phyloP scores from a whole-genome alignment of 1,284 basidiomycete genomes.

The Paramarasmius palmivorus region DNA sequence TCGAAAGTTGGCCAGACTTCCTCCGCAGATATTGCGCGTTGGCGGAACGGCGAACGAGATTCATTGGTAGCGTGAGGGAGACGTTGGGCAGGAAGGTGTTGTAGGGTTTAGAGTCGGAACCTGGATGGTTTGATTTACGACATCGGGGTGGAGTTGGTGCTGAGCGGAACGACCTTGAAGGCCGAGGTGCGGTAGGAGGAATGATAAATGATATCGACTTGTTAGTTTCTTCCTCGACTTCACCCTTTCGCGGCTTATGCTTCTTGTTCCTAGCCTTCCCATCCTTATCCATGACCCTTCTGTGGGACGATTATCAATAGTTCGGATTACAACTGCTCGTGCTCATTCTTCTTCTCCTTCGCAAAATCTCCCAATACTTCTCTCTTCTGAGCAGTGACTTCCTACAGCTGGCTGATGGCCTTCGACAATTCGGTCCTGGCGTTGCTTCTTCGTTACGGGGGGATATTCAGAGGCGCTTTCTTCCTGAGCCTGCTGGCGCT shows the following conservation, averaged over 20 bases:
- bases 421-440: too few relatives aligned
- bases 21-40: conserved; percentile 46
- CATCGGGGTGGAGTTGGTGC: conserved; percentile 53
- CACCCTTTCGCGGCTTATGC: conserved; percentile 37
- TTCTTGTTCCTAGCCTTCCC: too few relatives aligned
- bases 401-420: neutral
- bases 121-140: conserved; percentile 60
- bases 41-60: conserved; percentile 54
- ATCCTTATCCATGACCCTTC: too few relatives aligned
- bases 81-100: conserved; percentile 62
- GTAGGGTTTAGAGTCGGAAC: conserved; percentile 61
- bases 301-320: conserved; percentile 6
- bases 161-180: conserved; percentile 49
- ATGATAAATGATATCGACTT: conserved; percentile 54
- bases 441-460: neutral
- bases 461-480: conserved; percentile 41
- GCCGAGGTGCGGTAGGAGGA: conserved; percentile 29
- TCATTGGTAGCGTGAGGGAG: conserved; percentile 60
- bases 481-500: conserved; percentile 48
- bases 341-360: conserved; percentile 6
- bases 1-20: conserved; percentile 47
- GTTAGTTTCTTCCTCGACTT: conserved; percentile 47
- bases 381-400: neutral
- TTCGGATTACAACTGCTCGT: conserved; percentile 1
- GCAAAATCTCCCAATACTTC: conserved; percentile 3